Evolutionary conservation across 345 rosid genomes (phyloP), one percentile per base, ranked within the genome.

Genomic region (Lepidium sativum): DNA sequence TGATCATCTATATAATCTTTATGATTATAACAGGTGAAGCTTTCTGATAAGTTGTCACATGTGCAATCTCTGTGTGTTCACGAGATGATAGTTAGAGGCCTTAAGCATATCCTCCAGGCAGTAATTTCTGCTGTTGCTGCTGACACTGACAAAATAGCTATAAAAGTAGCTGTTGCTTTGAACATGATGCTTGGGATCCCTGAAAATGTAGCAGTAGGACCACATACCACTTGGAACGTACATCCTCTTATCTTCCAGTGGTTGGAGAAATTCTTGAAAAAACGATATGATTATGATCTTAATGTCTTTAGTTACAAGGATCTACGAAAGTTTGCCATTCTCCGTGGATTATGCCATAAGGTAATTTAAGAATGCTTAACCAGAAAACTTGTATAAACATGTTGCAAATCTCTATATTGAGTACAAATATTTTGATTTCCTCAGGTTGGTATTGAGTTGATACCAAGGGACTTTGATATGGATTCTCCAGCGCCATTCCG

Each of bases 341-440:
- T 94, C 43, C 87, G 96, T 34, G 99, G 99, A 69, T 74, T 94
- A 74, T 90, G 97, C 80, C 97, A 90, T 58, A 94, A 94, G 99
- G 99, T 94, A 80, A 68, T 57, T 54, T 17, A 16, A 33, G 37
- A 59, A 73, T 49, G 65, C 29, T 50, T 60, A 51, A 23, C 23
- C 42, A 42, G 42, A 25, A 41, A 34, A 2, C 16, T 49, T 18
- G 38, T 23, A 35, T 39, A 15, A 3, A 15, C 7, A 45, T 34
- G 48, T 41, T 17, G 57, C 64, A 45, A 12, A 27, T 63, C 14
- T 32, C 47, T 34, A 13, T 52, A 38, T 37, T 63, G 45, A 48
- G 18, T 33, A 29, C 1, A 56, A 31, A 41, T 16, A 21, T 37
- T 52, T 6, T 49, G 54, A 16, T 57, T 70, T 68, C 35, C 25